Conservation (phyloP, 2,329 filamentous ascomycete genomes). For the Paramyrothecium sp. region DNA sequence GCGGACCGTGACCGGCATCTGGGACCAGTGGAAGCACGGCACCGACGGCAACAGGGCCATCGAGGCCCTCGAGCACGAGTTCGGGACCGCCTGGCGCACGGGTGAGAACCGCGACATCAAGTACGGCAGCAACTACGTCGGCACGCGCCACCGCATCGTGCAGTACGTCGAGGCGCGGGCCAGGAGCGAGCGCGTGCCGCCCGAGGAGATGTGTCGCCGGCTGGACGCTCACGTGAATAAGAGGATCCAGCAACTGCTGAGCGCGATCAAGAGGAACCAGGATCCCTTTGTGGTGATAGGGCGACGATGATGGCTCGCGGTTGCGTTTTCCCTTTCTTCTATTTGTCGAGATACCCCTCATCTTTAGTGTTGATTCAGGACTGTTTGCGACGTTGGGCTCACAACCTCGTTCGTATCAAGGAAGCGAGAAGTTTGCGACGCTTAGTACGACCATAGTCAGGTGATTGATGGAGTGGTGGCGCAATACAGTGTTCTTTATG, state of each 20-base stretch:
- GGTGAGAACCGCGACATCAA: slow-evolving; percentile 15
- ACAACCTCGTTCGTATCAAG: too few species aligned
- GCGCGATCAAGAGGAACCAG: slow-evolving; percentile 12
- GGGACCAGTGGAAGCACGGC: slow-evolving; percentile 21
- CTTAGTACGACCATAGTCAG: too few species aligned
- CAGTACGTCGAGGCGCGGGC: slow-evolving; percentile 15
- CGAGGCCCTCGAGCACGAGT: slow-evolving; percentile 14
- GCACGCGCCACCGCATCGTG: slow-evolving; percentile 17
- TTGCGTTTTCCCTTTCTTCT: background rate
- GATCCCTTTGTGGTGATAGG: slow-evolving; percentile 18
- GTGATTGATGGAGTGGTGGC: too few species aligned
- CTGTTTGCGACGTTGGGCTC: background rate
- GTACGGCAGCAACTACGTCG: slow-evolving; percentile 23
- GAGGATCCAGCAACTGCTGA: slow-evolving; percentile 18
- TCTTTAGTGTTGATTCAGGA: background rate
- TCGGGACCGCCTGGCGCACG: slow-evolving; percentile 17
- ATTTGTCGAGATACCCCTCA: background rate
- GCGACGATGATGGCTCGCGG: background rate
- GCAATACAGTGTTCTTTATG: too few species aligned
- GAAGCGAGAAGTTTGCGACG: too few species aligned
- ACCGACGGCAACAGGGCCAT: slow-evolving; percentile 16
- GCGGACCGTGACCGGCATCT: slow-evolving; percentile 17
- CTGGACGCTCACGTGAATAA: slow-evolving; percentile 19
- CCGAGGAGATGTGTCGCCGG: slow-evolving; percentile 8
- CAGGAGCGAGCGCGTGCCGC: background rate